Base-by-base conservation (phyloP, 2,329 filamentous ascomycete species). In the Gnomoniopsis sp. region DNA sequence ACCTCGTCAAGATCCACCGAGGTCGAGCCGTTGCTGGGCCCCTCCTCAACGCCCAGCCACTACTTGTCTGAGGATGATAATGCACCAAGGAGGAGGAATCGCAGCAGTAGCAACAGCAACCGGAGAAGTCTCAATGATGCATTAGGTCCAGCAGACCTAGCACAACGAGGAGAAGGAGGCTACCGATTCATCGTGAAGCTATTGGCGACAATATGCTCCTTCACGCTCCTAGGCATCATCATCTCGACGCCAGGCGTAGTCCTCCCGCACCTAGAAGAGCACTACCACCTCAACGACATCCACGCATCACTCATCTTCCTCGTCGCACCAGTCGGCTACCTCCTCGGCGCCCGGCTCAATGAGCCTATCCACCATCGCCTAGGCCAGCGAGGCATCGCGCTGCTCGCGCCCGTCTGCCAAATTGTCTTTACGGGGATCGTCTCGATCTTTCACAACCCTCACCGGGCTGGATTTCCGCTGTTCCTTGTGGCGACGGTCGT, bases 261-360 rank as follows among this genome's bases (percentile, higher is more conserved):
- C 49, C 69, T 76, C 0, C 70, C 69, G 0, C 66, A 72, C 2
- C 68, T 78, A 3, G 71, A 74, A 26, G 56, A 58, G 0, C 68
- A 77, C 57, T 80, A 80, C 63, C 36, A 63, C 19, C 68, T 80
- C 2, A 71, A 68, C 10, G 76, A 80, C 52, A 65, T 74, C 1
- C 68, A 71, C 22, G 77, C 78, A 0, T 79, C 77, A 2, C 66
- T 75, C 8, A 68, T 79, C 33, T 81, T 81, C 60, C 68, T 79
- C 3, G 70, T 71, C 0, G 68, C 68, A 0, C 75, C 77, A 1
- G 54, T 72, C 0, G 78, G 78, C n/a, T 81, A 80, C 60, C 65
- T 79, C 6, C 12, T 69, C 1, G 74, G 75, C 0, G 76, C 77
- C 0, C 68, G 72, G 33, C 66, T 71, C 21, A 78, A 76, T 63